Conservation (phyloP, 495 filamentous ascomycete genomes). For the Entonaema liquescens region DNA sequence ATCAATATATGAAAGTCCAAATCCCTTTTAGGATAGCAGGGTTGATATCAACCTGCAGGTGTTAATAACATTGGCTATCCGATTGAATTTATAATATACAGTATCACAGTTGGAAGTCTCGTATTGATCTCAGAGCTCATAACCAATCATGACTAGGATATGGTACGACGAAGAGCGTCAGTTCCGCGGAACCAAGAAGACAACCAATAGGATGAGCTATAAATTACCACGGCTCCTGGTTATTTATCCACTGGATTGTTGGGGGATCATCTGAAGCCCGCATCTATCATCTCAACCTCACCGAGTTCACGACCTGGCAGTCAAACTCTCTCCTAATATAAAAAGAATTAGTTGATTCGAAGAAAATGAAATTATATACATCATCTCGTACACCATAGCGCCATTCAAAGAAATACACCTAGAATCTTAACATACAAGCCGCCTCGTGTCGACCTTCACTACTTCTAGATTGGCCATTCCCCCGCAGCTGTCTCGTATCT, state of each 20-base stretch:
- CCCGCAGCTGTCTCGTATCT: not conserved
- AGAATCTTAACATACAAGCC: not conserved
- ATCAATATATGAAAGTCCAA: not conserved
- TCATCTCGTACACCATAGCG: not conserved
- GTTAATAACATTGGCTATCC: not conserved
- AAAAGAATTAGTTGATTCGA: not conserved
- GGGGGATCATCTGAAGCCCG: not conserved
- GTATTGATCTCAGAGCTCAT: not conserved
- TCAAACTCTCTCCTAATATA: not conserved
- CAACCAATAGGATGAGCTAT: not conserved
- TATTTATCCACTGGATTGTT: not conserved
- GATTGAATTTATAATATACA: not conserved
- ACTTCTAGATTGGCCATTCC: not conserved
- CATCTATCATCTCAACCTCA: not conserved
- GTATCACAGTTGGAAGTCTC: not conserved
- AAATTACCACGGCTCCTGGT: not conserved
- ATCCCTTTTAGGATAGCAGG: not conserved
- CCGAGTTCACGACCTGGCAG: not conserved
- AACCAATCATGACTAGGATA: not conserved
- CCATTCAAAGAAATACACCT: not conserved
- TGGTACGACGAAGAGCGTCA: conserved; percentile 3
- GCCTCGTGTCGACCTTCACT: not conserved
- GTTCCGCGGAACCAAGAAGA: not conserved
- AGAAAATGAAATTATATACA: not conserved
- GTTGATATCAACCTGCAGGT: not conserved